Base-by-base conservation (phyloP, 371 early-diverging fungal species). In the Mortierella sp. region DNA sequence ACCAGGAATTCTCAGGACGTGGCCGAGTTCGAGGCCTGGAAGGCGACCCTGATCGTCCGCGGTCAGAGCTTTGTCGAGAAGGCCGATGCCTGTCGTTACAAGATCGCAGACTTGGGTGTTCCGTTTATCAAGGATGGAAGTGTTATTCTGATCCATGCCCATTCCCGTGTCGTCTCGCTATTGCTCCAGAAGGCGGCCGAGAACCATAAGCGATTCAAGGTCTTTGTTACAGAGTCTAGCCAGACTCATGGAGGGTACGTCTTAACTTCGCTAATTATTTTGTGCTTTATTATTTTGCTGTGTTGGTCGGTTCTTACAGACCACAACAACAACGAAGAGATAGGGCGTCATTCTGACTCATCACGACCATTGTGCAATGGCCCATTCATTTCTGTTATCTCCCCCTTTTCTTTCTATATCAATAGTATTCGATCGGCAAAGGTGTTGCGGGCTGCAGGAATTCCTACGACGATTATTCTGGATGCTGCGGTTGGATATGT, bases 401-500 rank as follows among this genome's bases (percentile, higher is more conserved):
- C n/a, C 37, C n/a, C n/a, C 39, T 55, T 64, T 47, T 43, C 26
- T n/a, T 37, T 37, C 29, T 39, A 29, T 14, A 43, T 41, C 19
- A 29, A 16, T 81, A 94, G 95, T 14, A 85, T 94, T 53, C 91
- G 90, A 47, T 95, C 97, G 1, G 95, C 94, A 0, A 87, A 91
- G 45, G 92, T 92, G 68, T 89, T 99, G 72, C 88, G 91, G 55
- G 88, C 88, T 77, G 87, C 91, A 37, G 95, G 96, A 68, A 95
- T 99, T 48, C 95, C 96, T 11, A 96, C 96, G 40, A 91, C 93
- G 70, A 92, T 97, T 34, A 93, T 99, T 26, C 86, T 95, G 77
- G 99, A 99, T 85, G 89, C 96, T 10, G 97, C 98, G 24, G 97
- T 98, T 4, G 98, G 96, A 43, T 97, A 95, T 86, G 90, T 96